Conservation (phyloP, 805 yeast species). For the Zygosaccharomyces bailii region DNA sequence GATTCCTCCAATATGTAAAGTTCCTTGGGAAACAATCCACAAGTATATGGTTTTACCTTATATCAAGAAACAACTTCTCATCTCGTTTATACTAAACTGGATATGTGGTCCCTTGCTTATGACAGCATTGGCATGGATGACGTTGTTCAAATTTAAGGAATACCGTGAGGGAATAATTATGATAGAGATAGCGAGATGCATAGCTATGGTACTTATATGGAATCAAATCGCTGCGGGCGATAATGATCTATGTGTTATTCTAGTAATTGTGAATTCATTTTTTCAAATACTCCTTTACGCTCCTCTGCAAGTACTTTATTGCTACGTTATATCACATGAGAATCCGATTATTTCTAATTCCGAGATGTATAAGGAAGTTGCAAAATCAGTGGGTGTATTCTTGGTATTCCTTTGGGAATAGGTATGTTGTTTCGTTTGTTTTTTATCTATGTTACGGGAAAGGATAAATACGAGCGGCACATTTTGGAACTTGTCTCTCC, state of each 20-base stretch:
- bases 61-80: constrained; percentile 33
- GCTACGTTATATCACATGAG: constrained; percentile 41
- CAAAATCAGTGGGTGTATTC: constrained; percentile 48
- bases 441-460: constrained; percentile 27
- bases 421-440: constrained; percentile 44
- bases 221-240: constrained; percentile 54
- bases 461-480: constrained; percentile 33
- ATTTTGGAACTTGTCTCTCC: constrained; percentile 46
- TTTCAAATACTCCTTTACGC: constrained; percentile 52
- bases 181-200: constrained; percentile 58
- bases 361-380: constrained; percentile 40
- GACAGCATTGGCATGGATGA: constrained; percentile 55
- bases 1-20: constrained; percentile 54
- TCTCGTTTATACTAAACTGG: constrained; percentile 52
- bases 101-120: constrained; percentile 52
- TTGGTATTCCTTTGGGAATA: constrained; percentile 50
- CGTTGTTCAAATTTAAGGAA: constrained; percentile 45
- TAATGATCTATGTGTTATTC: constrained; percentile 45
- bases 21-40: constrained; percentile 47
- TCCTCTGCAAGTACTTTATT: constrained; percentile 48
- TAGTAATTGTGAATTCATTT: constrained; percentile 49
- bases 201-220: constrained; percentile 63
- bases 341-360: constrained; percentile 6
- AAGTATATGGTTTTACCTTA: constrained; percentile 23
- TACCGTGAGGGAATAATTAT: constrained; percentile 54